Conservation (phyloP, 305 asterid species). For the Caryopteris hybrid region DNA sequence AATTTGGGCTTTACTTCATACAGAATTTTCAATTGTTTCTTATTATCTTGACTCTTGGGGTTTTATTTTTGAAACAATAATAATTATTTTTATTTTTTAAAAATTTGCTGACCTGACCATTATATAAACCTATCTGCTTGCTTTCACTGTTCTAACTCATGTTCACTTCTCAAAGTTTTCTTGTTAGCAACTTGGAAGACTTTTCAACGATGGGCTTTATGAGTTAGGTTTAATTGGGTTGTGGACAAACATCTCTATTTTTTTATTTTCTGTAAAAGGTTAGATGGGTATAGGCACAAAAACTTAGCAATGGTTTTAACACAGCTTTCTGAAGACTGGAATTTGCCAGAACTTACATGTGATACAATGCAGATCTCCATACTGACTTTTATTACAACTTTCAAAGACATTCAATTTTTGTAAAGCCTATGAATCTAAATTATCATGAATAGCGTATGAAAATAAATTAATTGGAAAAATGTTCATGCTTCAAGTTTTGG, state of each 20-base stretch:
- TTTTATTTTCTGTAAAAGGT: not conserved
- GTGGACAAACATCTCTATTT: not conserved
- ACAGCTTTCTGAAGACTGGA: not conserved
- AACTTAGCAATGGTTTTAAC: not conserved
- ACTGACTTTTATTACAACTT: not conserved
- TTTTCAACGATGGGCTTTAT: not conserved
- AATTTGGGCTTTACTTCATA: not conserved
- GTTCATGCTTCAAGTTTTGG: conserved; percentile 1
- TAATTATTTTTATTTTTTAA: too few species aligned
- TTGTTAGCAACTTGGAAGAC: not conserved
- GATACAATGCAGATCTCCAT: not conserved
- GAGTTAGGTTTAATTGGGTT: not conserved
- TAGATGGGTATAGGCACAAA: not conserved
- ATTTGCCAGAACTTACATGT: not conserved
- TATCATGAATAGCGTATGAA: not conserved
- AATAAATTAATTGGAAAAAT: not conserved
- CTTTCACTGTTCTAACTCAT: too few species aligned
- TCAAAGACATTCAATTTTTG: not conserved
- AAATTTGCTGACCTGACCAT: too few species aligned
- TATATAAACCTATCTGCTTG: too few species aligned
- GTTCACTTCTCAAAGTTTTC: too few species aligned
- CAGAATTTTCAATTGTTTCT: not conserved
- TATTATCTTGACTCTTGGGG: too few species aligned
- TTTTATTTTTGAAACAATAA: too few species aligned
- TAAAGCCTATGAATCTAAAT: not conserved